Evolutionary conservation across 1,284 basidiomycete genomes (phyloP).

Genomic region (Malassezia globosa): DNA sequence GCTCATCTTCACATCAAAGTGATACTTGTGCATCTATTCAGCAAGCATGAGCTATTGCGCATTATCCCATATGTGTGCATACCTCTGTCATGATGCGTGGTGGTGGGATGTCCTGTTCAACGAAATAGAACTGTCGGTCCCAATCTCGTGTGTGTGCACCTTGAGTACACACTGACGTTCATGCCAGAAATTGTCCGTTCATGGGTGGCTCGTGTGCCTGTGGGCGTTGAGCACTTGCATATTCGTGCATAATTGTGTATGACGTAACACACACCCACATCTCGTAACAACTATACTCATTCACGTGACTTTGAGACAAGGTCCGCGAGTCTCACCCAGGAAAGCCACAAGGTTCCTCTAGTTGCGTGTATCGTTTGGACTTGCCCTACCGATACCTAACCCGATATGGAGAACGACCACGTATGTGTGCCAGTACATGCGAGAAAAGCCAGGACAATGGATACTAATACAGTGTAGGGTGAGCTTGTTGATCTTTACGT

Average conservation of each 20-base stretch:
- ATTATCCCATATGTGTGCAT: background rate
- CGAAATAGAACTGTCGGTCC: no score
- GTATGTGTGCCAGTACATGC: slow-evolving; percentile 8
- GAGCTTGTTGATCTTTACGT: slow-evolving; percentile 99
- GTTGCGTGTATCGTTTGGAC: no score
- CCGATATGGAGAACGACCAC: slow-evolving; percentile 16
- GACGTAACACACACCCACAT: background rate
- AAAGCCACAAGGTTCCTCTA: no score
- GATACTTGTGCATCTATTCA: slow-evolving; percentile 49
- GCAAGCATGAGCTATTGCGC: background rate
- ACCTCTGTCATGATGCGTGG: slow-evolving; percentile 4
- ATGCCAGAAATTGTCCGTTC: background rate
- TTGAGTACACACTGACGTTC: no score
- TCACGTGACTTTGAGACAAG: slow-evolving; percentile 17
- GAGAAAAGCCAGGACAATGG: background rate
- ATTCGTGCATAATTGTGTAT: background rate
- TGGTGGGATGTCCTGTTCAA: no score
- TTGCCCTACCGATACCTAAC: background rate
- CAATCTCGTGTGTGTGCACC: no score
- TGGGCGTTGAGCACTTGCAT: background rate
- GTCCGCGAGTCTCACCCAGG: no score
- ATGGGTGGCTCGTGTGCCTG: background rate
- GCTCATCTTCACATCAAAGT: slow-evolving; percentile 66
- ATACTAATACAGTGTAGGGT: slow-evolving; percentile 55
- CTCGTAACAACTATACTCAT: slow-evolving; percentile 10